phyloP scores from a whole-genome alignment of 345 rosid genomes.

The Acer campestre region DNA sequence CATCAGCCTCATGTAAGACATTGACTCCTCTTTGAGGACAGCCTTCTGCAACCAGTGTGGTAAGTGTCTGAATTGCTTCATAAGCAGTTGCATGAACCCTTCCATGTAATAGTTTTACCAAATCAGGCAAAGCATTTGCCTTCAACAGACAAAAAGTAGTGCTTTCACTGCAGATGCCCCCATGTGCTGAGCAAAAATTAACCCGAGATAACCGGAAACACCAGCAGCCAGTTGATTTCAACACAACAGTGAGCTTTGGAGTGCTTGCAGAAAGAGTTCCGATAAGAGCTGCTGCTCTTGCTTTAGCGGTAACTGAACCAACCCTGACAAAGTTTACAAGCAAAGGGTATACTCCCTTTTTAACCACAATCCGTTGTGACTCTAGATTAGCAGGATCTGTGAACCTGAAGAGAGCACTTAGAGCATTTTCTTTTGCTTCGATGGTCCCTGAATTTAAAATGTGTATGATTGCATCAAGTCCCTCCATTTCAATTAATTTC shows the following conservation, averaged over 20 bases:
- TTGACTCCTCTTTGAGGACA: constrained; percentile 40
- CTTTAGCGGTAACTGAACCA: constrained; percentile 54
- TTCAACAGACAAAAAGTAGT: constrained; percentile 56
- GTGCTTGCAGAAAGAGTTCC: constrained; percentile 62
- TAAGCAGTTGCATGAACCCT: constrained; percentile 46
- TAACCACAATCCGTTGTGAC: constrained; percentile 52
- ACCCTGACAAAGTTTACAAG: constrained; percentile 47
- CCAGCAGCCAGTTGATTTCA: constrained; percentile 39
- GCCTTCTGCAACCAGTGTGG: constrained; percentile 47
- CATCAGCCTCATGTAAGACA: constrained; percentile 53
- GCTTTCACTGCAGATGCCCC: constrained; percentile 48
- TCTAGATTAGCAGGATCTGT: constrained; percentile 50
- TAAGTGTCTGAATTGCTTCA: constrained; percentile 64
- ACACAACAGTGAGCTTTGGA: constrained; percentile 36
- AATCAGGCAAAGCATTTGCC: constrained; percentile 47
- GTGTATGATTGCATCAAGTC: constrained; percentile 44
- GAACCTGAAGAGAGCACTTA: constrained; percentile 66
- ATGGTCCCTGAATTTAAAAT: constrained; percentile 45
- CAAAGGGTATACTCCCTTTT: constrained; percentile 53
- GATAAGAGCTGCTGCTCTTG: constrained; percentile 64
- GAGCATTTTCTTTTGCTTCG: constrained; percentile 69
- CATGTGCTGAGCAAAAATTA: constrained; percentile 51
- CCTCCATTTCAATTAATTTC: constrained; percentile 57
- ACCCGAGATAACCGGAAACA: constrained; percentile 40
- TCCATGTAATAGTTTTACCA: constrained; percentile 46